Base-by-base conservation (phyloP, 805 yeast species). In the Ogataea henricii region DNA sequence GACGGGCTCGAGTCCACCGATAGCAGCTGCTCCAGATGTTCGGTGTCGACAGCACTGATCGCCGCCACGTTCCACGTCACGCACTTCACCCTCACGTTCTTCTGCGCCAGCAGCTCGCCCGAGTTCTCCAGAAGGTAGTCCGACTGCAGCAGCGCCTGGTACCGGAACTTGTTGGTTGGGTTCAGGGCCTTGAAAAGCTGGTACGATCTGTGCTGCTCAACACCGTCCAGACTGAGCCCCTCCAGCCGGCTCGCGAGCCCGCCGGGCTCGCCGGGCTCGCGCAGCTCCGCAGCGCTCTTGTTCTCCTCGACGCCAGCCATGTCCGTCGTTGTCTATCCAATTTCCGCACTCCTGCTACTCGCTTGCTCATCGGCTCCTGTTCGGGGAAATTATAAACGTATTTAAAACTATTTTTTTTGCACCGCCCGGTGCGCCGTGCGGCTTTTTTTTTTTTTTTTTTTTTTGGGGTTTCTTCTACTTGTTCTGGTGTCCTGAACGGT, bases 31-130 rank as follows among this genome's bases (percentile, higher is more conserved):
- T 47, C 46, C 6, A 58, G 51, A 14, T 50, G 27, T 7, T 53
- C 57, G 5, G 25, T 8, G 12, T 52, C 55, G 13, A 46, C 34
- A 13, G 18, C 48, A 20, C 45, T 48, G 36, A 47, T 40, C 22
- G 45, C 70, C 49, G 62, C 62, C 17, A 74, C 51, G 45, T 74
- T 74, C 78, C 78, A 74, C 0, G 77, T 56, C 1, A 72, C 44
- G 13, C 58, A 54, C 27, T 69, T 60, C 4, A 71, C 26, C 1
- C 17, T 41, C n/a, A 62, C 33, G 2, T 41, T 34, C 16, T 33
- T 33, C 18, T n/a, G 10, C n/a, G 21, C 2, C 2, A 32, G 22
- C 10, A 52, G 39, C 14, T 35, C 40, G 12, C 41, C 45, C 13
- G 35, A 22, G 9, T 50, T 48, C 29, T 58, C 52, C 3, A 39